A percentile compares a stretch with the other conserved stretches of the same genome.
These are phyloP conservation scores for Sporothrix curviconia DNA, from an alignment of 2,329 filamentous ascomycete species.

Conservation along the genomic window DNA sequence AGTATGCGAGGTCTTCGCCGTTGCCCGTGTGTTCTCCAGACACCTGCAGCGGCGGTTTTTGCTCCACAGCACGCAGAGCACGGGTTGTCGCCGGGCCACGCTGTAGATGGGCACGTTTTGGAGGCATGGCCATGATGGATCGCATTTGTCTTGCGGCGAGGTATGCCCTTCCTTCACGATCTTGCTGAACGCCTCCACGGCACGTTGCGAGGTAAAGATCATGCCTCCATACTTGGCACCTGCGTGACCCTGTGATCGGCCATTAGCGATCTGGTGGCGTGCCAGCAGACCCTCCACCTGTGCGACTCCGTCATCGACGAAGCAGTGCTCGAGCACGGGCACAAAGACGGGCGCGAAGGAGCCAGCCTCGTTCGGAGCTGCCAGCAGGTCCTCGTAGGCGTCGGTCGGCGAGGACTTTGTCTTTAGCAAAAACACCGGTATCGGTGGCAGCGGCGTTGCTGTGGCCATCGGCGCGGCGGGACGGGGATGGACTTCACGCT, in stretches of 20 bases:
- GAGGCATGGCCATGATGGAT: constrained; percentile 43
- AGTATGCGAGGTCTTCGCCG: constrained; percentile 69
- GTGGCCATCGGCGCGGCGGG: constrained; percentile 9
- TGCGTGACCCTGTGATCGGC: not conserved
- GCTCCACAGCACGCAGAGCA: constrained; percentile 54
- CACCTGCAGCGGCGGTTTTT: constrained; percentile 51
- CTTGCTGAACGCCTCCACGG: constrained; percentile 68
- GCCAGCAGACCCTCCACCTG: constrained; percentile 46
- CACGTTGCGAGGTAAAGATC: constrained; percentile 77
- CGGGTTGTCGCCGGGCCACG: constrained; percentile 76
- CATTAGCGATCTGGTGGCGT: constrained; percentile 31
- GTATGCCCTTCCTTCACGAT: constrained; percentile 49
- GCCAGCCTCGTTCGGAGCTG: constrained; percentile 23
- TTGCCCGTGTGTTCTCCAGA: constrained; percentile 78
- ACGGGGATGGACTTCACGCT: not conserved
- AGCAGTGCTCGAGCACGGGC: constrained; percentile 67
- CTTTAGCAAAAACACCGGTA: constrained; percentile 67
- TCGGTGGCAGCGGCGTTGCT: not conserved
- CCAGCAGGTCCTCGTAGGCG: constrained; percentile 64
- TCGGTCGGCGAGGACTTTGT: constrained; percentile 67
- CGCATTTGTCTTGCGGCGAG: constrained; percentile 17
- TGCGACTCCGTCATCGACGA: constrained; percentile 53
- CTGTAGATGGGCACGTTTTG: constrained; percentile 61
- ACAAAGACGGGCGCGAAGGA: constrained; percentile 62
- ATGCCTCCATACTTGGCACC: constrained; percentile 60